Conservation (phyloP, 2,329 filamentous ascomycete species). For the Fonsecaea nubica region DNA sequence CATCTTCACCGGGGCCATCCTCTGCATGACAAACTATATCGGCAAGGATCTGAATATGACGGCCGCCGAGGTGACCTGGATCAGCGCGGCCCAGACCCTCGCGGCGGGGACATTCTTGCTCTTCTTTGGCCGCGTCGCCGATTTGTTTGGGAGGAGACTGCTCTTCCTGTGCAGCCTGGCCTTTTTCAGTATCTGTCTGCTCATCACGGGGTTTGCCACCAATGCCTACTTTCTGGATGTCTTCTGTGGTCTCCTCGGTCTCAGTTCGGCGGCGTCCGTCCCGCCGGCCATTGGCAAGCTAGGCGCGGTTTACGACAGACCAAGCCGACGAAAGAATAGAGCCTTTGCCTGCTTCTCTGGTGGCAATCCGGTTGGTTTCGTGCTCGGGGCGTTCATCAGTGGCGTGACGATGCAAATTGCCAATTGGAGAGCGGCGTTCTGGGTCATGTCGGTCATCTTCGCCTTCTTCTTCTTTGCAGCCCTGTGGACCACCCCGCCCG, state of each 20-base stretch:
- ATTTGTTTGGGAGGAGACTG: slow-evolving; percentile 68
- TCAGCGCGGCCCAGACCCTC: slow-evolving; percentile 67
- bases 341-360: slow-evolving; percentile 69
- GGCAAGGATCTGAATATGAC: slow-evolving; percentile 67
- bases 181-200: slow-evolving; percentile 62
- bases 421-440: slow-evolving; percentile 69
- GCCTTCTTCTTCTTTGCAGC: slow-evolving; percentile 64
- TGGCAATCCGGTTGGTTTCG: slow-evolving; percentile 64
- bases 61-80: slow-evolving; percentile 71
- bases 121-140: slow-evolving; percentile 69
- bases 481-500: slow-evolving; percentile 66
- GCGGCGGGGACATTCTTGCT: slow-evolving; percentile 70
- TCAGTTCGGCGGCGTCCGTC: slow-evolving; percentile 69
- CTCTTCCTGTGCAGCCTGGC: slow-evolving; percentile 67
- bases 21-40: slow-evolving; percentile 69
- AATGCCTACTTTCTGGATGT: slow-evolving; percentile 66
- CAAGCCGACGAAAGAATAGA: slow-evolving; percentile 67
- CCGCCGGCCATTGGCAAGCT: slow-evolving; percentile 70
- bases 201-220: slow-evolving; percentile 66
- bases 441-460: slow-evolving; percentile 69
- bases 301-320: slow-evolving; percentile 67
- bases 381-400: slow-evolving; percentile 65
- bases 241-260: slow-evolving; percentile 67
- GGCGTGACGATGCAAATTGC: slow-evolving; percentile 67
- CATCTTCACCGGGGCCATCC: slow-evolving; percentile 64